Conservation (phyloP, 2,329 filamentous ascomycete genomes). For the Aspergillus ochraceus region DNA sequence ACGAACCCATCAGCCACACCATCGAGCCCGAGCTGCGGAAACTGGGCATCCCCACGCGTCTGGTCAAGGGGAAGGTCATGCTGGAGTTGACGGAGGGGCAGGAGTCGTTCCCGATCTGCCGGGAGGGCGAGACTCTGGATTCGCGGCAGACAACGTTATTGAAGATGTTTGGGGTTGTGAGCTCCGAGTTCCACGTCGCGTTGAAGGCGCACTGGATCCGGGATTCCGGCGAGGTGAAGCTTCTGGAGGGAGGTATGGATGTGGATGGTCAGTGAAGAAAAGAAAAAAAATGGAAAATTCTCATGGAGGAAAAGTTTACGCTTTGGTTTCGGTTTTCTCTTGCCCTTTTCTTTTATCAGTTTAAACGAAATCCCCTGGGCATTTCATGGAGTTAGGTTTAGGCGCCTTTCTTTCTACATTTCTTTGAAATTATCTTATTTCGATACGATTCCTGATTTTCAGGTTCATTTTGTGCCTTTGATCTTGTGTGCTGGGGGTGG, state of each 20-base stretch:
- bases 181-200: conserved; percentile 85
- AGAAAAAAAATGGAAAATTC: not conserved
- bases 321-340: conserved; percentile 17
- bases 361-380: conserved; percentile 31
- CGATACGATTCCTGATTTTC: conserved; percentile 14
- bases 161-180: conserved; percentile 88
- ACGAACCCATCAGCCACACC: conserved; percentile 82
- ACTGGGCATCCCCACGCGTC: conserved; percentile 82
- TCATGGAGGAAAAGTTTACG: conserved; percentile 8
- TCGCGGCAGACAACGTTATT: conserved; percentile 88
- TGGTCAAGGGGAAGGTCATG: conserved; percentile 85
- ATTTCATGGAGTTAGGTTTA: conserved; percentile 39
- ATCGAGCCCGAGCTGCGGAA: conserved; percentile 88
- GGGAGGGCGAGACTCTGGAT: conserved; percentile 80
- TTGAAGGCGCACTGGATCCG: conserved; percentile 65
- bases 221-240: conserved; percentile 40
- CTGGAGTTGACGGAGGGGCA: conserved; percentile 55
- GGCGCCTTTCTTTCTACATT: conserved; percentile 28
- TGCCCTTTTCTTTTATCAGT: conserved; percentile 19
- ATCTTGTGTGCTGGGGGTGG: not conserved
- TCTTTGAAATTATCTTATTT: conserved; percentile 20
- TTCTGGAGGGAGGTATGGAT: conserved; percentile 44
- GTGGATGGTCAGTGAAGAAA: conserved; percentile 36
- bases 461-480: not conserved
- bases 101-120: conserved; percentile 73